Percentiles rank a stretch among this genome's conserved stretches.
phyloP scores from a whole-genome alignment of 2,329 filamentous ascomycete genomes.

The Colletotrichum spinosum region DNA sequence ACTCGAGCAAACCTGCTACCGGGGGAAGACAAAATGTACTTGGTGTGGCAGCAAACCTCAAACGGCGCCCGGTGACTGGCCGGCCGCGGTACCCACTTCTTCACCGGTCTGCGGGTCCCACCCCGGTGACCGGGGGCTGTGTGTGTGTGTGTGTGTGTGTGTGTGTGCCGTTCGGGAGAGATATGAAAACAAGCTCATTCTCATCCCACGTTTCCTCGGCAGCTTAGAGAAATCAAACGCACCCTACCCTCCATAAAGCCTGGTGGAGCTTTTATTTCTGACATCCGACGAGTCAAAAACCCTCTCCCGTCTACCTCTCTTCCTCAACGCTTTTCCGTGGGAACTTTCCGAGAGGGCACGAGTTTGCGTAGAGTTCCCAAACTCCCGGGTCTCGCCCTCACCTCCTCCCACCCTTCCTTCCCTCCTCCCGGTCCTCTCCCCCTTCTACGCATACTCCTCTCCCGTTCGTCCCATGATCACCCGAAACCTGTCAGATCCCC shows the following conservation, averaged over 20 bases:
- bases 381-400: too few species aligned
- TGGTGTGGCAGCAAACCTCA: slow-evolving; percentile 24
- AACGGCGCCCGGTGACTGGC: slow-evolving; percentile 32
- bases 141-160: too few species aligned
- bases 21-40: background rate
- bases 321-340: background rate
- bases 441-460: too few species aligned
- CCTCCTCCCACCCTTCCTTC: too few species aligned
- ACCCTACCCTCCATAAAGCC: slow-evolving; percentile 8
- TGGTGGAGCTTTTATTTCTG: background rate
- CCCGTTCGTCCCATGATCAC: too few species aligned
- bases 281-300: slow-evolving; percentile 32
- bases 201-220: too few species aligned
- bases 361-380: too few species aligned
- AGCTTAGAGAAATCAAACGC: background rate
- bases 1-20: background rate
- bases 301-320: slow-evolving; percentile 1
- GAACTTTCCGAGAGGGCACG: slow-evolving; percentile 4
- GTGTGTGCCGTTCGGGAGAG: background rate
- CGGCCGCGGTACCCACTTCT: slow-evolving; percentile 32
- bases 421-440: too few species aligned
- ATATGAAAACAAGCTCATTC: background rate
- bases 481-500: too few species aligned
- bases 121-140: slow-evolving; percentile 32
- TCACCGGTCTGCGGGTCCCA: slow-evolving; percentile 33